A percentile compares a stretch with the other conserved stretches of the same genome.
These are phyloP conservation scores for Nigrospora osmanthi DNA, from an alignment of 2,329 filamentous ascomycete genomes.

Conservation along the genomic window DNA sequence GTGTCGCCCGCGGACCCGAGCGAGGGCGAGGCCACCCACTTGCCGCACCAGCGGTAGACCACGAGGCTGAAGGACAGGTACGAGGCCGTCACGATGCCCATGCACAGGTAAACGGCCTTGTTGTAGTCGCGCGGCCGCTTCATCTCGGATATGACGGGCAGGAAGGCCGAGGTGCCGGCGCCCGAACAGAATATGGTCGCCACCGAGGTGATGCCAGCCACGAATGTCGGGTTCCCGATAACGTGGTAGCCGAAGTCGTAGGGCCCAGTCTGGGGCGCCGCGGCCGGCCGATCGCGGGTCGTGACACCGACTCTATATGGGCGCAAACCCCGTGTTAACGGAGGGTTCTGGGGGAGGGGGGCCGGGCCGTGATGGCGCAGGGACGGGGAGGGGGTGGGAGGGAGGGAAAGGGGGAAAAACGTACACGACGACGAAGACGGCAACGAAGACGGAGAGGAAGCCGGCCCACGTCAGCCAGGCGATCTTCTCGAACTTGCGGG, in stretches of 20 bases:
- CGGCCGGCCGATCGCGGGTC: constrained; percentile 46
- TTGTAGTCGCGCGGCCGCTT: constrained; percentile 48
- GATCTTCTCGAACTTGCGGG: constrained; percentile 52
- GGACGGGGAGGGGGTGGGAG: neutral
- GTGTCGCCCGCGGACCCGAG: constrained; percentile 51
- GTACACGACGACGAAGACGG: constrained; percentile 48
- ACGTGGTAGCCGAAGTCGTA: constrained; percentile 52
- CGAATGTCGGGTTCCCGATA: constrained; percentile 49
- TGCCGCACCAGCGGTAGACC: constrained; percentile 53
- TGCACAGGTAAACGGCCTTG: constrained; percentile 52
- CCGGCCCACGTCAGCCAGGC: constrained; percentile 56
- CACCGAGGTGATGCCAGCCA: constrained; percentile 48
- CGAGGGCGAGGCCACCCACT: constrained; percentile 55
- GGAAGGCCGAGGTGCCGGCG: constrained; percentile 51
- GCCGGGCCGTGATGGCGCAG: no score
- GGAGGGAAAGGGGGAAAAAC: constrained; percentile 6
- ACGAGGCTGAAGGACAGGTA: constrained; percentile 53
- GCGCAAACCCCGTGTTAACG: neutral
- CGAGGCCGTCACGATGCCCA: constrained; percentile 46
- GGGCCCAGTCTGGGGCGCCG: constrained; percentile 48
- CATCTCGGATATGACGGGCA: constrained; percentile 62
- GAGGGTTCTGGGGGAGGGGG: neutral
- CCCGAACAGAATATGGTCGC: constrained; percentile 53
- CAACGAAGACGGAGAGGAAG: constrained; percentile 48
- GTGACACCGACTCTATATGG: constrained; percentile 44